Base-by-base conservation (phyloP, 805 yeast species). In the Candida nanaspora region DNA sequence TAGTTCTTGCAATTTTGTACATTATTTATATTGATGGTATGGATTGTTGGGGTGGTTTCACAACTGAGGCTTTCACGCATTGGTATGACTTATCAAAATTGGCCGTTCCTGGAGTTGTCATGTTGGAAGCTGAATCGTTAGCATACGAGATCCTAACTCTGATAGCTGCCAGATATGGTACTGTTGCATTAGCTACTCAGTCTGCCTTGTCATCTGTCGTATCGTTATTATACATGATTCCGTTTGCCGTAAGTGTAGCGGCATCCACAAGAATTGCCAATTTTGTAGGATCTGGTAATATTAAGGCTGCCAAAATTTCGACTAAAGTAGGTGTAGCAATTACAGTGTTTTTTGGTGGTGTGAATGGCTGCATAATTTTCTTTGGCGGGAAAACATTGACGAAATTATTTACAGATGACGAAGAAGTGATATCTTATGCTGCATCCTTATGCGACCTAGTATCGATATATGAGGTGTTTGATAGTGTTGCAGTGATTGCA, bases 11-110 rank as follows among this genome's bases (percentile, higher is more conserved):
- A 46, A 55, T 80, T 22, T 44, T 66, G 2, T 86, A 85, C 53
- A 80, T 77, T 2, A 38, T 66, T 0, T 72, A 65, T 44, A 57
- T 82, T 30, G 86, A 82, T 49, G 91, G 89, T 1, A 60, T 58
- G 23, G 71, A 74, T 49, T 84, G 91, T 51, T 83, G 91, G 91
- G 72, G 65, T 45, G 91, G 91, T 0, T 66, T 76, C 25, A 48
- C 72, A 0, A 28, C 49, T 8, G 52, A 52, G 18, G 55, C 61
- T 3, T 55, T 63, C 39, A 48, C 51, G 2, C 63, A 66, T 40
- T 68, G 72, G 66, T 52, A 46, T 41, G 68, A 57, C 37, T 54
- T 65, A 62, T 69, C 67, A 41, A 57, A 54, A 31, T 62, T 75
- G 36, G 80, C 79, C 6, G 47, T 75, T 20, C 73, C 77, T 3